These are phyloP conservation scores for Tolypocladium nubicola DNA, from an alignment of 2,329 filamentous ascomycete species.

Conservation along the genomic window DNA sequence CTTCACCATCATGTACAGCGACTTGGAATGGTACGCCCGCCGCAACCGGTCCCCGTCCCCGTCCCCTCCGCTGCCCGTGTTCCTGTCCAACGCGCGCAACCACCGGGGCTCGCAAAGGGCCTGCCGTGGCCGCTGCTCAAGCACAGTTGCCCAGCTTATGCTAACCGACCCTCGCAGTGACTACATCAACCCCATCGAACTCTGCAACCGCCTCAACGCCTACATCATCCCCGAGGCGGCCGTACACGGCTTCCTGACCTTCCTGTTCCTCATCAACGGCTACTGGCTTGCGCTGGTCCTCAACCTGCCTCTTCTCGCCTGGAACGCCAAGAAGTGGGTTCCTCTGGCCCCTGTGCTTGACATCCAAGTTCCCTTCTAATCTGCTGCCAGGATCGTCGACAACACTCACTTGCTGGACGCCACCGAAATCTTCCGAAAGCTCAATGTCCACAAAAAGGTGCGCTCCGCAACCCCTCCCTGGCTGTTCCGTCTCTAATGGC, in stretches of 20 bases:
- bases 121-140: neutral
- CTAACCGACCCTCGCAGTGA: constrained; percentile 47
- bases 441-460: constrained; percentile 99
- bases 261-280: constrained; percentile 95
- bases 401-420: constrained; percentile 96
- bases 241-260: constrained; percentile 90
- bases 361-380: neutral
- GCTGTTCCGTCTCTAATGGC: constrained; percentile 9
- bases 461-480: neutral
- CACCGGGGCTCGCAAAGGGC: neutral
- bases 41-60: neutral
- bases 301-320: constrained; percentile 83
- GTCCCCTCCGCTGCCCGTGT: neutral
- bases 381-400: constrained; percentile 66
- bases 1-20: constrained; percentile 99
- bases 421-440: constrained; percentile 97
- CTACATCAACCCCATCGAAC: constrained; percentile 99
- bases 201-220: constrained; percentile 99
- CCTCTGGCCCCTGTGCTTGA: too few species aligned
- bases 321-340: constrained; percentile 95
- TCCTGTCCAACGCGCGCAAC: constrained; percentile 32
- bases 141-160: neutral
- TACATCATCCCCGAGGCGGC: constrained; percentile 99
- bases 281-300: constrained; percentile 93
- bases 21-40: constrained; percentile 83